A percentile compares a stretch with the other conserved stretches of the same genome.
Conservation (phyloP, 257 asterid genomes). For the Ligustrum vulgare region DNA sequence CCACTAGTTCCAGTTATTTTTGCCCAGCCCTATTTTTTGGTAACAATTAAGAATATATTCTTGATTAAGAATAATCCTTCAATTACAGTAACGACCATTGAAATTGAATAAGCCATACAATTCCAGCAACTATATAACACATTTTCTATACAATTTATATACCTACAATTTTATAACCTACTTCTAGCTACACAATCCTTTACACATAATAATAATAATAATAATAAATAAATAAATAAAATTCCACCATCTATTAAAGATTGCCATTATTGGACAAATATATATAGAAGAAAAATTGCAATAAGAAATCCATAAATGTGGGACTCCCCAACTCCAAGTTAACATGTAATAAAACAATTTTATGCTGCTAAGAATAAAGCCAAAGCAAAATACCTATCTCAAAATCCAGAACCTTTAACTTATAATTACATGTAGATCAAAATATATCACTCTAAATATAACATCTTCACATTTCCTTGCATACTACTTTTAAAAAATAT, state of each 20-base stretch:
- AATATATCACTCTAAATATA: background rate
- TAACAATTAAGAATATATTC: no score
- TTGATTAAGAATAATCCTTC: no score
- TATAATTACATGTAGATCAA: background rate
- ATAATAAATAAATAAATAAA: no score
- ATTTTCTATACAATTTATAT: no score
- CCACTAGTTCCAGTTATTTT: no score
- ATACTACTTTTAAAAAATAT: background rate
- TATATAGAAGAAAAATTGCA: background rate
- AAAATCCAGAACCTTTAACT: background rate
- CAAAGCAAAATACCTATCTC: background rate
- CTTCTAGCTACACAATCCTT: background rate
- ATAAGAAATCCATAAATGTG: no score
- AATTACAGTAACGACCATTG: background rate
- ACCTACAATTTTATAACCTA: no score
- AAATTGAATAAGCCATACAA: background rate
- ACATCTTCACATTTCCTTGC: background rate
- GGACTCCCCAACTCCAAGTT: no score
- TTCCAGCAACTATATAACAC: background rate
- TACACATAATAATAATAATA: no score
- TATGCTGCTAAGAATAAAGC: no score
- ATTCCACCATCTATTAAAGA: background rate
- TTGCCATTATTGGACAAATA: background rate
- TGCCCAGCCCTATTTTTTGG: no score
- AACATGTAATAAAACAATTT: no score